Percentiles rank a stretch among this genome's conserved stretches.
Evolutionary conservation across 2,329 filamentous ascomycete species (phyloP).

Genomic region (Pestalotiopsis sp.): DNA sequence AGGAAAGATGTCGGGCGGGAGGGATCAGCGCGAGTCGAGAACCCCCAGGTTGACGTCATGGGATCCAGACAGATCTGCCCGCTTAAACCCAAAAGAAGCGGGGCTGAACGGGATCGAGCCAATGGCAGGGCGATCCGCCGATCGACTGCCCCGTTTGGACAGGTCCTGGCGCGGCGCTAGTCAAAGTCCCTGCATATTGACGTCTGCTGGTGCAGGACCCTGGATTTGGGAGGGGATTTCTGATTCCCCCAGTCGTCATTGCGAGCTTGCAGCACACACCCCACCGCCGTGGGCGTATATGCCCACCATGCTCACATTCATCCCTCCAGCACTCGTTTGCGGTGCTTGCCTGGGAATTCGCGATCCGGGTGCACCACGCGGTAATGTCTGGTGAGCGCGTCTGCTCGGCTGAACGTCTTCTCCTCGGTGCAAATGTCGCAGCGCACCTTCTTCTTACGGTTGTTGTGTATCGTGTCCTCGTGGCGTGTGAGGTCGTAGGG

Average conservation of each 20-base stretch:
- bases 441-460: conserved; percentile 89
- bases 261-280: not conserved
- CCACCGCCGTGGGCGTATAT: not conserved
- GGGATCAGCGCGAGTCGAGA: conserved; percentile 14
- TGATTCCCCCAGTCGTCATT: not conserved
- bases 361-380: conserved; percentile 91
- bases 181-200: conserved; percentile 21
- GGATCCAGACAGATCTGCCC: not conserved
- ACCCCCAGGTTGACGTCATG: conserved; percentile 22
- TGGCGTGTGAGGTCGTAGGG: conserved; percentile 96
- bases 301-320: not conserved
- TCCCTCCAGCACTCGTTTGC: conserved; percentile 34
- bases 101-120: not conserved
- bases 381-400: conserved; percentile 93
- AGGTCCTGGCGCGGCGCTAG: conserved; percentile 1
- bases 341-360: conserved; percentile 72
- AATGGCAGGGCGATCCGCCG: not conserved
- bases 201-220: conserved; percentile 14
- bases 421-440: conserved; percentile 94
- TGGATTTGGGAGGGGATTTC: not conserved
- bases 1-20: not conserved
- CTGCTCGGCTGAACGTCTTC: conserved; percentile 94
- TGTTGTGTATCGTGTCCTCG: conserved; percentile 97
- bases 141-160: not conserved
- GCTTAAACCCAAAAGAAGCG: not conserved